A percentile compares a stretch with the other conserved stretches of the same genome.
phyloP scores from a whole-genome alignment of 352 stramenopile genomes.

The Pythium sp. region DNA sequence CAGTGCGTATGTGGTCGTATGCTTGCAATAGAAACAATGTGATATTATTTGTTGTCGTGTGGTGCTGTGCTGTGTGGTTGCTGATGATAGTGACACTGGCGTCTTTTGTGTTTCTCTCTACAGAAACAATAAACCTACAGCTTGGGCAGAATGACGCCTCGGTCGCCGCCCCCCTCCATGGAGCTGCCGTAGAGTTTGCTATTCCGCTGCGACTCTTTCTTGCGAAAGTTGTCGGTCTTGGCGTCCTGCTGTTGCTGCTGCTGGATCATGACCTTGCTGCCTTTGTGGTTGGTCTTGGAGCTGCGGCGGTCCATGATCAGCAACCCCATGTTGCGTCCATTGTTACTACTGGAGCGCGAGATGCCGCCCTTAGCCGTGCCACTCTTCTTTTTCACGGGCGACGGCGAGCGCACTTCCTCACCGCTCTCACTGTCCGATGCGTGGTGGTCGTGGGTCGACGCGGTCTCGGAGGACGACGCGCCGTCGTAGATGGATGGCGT shows the following conservation, averaged over 20 bases:
- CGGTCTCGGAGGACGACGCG: constrained; percentile 5
- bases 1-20: background rate
- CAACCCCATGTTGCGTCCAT: constrained; percentile 27
- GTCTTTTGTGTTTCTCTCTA: background rate
- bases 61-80: constrained; percentile 1
- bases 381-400: constrained; percentile 59
- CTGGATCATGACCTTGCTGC: constrained; percentile 6
- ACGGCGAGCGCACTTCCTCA: constrained; percentile 44
- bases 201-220: constrained; percentile 49
- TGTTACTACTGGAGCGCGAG: constrained; percentile 31
- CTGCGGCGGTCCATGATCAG: constrained; percentile 34
- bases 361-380: constrained; percentile 28
- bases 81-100: background rate
- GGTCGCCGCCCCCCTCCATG: constrained; percentile 21
- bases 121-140: constrained; percentile 16
- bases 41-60: constrained; percentile 1
- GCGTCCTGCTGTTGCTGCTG: background rate
- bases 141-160: constrained; percentile 49
- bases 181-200: constrained; percentile 26
- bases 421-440: constrained; percentile 26
- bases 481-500: constrained; percentile 14
- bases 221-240: constrained; percentile 25
- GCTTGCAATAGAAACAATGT: constrained; percentile 10
- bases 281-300: constrained; percentile 44
- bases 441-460: constrained; percentile 21